Percentiles rank a stretch among this genome's conserved stretches.
phyloP scores from a whole-genome alignment of 192 early-diverging fungal species.

The Phlyctochytrium arcticum region DNA sequence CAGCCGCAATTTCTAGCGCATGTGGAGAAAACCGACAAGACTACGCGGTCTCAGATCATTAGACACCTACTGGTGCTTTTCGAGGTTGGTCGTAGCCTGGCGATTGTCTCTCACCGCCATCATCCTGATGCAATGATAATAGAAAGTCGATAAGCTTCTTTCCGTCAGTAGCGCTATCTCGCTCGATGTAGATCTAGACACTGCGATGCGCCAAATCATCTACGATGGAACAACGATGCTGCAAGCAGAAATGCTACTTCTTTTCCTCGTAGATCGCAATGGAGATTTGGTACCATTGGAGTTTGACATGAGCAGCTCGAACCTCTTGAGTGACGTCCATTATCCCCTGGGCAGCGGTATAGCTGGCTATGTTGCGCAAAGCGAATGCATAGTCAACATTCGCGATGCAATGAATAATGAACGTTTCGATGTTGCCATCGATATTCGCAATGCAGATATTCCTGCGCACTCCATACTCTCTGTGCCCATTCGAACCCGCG shows the following conservation, averaged over 20 bases:
- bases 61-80: slow-evolving; percentile 39
- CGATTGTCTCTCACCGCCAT: background rate
- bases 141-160: slow-evolving; percentile 41
- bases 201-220: slow-evolving; percentile 29
- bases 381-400: slow-evolving; percentile 34
- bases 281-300: slow-evolving; percentile 31
- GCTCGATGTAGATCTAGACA: slow-evolving; percentile 37
- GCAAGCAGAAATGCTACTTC: slow-evolving; percentile 24
- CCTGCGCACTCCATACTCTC: slow-evolving; percentile 27
- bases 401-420: slow-evolving; percentile 34
- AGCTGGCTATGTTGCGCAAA: slow-evolving; percentile 37
- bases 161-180: slow-evolving; percentile 29
- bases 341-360: slow-evolving; percentile 37
- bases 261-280: slow-evolving; percentile 41
- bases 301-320: slow-evolving; percentile 18
- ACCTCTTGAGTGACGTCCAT: slow-evolving; percentile 20
- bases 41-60: slow-evolving; percentile 26
- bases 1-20: slow-evolving; percentile 41
- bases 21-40: slow-evolving; percentile 42
- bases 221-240: slow-evolving; percentile 31
- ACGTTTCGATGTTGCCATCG: slow-evolving; percentile 37
- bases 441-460: slow-evolving; percentile 18
- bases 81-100: background rate
- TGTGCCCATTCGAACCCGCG: slow-evolving; percentile 34
- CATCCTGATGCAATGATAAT: background rate